A percentile compares a stretch with the other conserved stretches of the same genome.
phyloP scores from a whole-genome alignment of 805 yeast species.

The Blastobotrys attinorum region DNA sequence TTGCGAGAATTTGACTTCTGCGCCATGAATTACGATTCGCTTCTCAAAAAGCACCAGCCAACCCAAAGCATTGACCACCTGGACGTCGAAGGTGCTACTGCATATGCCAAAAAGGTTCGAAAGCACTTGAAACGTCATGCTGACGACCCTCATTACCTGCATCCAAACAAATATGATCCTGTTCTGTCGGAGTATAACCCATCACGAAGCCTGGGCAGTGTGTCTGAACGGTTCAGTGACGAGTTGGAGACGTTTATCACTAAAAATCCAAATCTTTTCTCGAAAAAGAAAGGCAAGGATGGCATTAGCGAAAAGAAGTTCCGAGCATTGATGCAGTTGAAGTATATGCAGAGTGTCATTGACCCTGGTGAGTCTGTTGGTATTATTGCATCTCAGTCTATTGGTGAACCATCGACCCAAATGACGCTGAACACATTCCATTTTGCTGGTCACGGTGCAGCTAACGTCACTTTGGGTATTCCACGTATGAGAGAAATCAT shows the following conservation, averaged over 20 bases:
- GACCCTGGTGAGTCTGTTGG: slow-evolving; percentile 99
- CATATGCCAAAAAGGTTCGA: slow-evolving; percentile 73
- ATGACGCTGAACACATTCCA: slow-evolving; percentile 97
- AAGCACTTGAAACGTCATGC: slow-evolving; percentile 55
- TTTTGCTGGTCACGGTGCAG: slow-evolving; percentile 99
- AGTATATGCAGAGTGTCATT: slow-evolving; percentile 91
- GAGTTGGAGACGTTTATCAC: slow-evolving; percentile 66
- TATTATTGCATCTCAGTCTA: slow-evolving; percentile 94
- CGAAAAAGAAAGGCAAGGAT: slow-evolving; percentile 35
- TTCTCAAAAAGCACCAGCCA: slow-evolving; percentile 75
- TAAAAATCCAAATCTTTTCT: slow-evolving; percentile 47
- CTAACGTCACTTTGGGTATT: slow-evolving; percentile 97
- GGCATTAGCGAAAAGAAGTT: slow-evolving; percentile 63
- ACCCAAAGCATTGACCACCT: slow-evolving; percentile 56
- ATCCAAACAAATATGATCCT: slow-evolving; percentile 71
- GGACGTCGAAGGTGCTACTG: slow-evolving; percentile 75
- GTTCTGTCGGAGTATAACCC: slow-evolving; percentile 82
- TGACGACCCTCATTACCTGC: slow-evolving; percentile 54
- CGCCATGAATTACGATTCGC: slow-evolving; percentile 79
- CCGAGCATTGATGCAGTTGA: slow-evolving; percentile 94
- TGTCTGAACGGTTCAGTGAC: slow-evolving; percentile 80
- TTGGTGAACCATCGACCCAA: slow-evolving; percentile 99
- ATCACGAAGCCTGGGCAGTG: slow-evolving; percentile 83
- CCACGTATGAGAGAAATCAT: slow-evolving; percentile 99
- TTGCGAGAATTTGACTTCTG: slow-evolving; percentile 92